These are phyloP conservation scores for Cercis canadensis DNA, from an alignment of 306 rosid genomes.

Conservation along the genomic window DNA sequence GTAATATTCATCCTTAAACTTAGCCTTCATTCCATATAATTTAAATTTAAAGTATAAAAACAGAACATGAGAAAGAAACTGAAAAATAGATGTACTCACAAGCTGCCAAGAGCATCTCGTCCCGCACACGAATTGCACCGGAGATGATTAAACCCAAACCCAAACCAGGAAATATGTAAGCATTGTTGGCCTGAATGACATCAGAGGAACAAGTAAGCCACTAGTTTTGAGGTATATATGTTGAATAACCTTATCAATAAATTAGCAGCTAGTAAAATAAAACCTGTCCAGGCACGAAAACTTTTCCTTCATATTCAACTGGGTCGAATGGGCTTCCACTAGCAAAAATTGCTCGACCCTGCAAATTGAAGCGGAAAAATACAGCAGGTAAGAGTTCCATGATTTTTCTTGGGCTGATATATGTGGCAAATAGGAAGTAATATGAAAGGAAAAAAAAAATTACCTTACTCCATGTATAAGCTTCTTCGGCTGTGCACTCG, in stretches of 20 bases:
- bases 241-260: slow-evolving; percentile 20
- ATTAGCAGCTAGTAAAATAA: not conserved
- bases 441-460: not conserved
- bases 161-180: slow-evolving; percentile 95
- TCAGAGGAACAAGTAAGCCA: slow-evolving; percentile 41
- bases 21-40: not conserved
- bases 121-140: slow-evolving; percentile 90
- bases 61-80: no score
- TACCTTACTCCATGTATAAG: slow-evolving; percentile 96
- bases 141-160: slow-evolving; percentile 97
- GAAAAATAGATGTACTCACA: slow-evolving; percentile 56
- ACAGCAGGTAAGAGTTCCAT: not conserved
- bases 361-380: slow-evolving; percentile 31
- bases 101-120: slow-evolving; percentile 97
- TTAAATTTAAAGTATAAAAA: not conserved
- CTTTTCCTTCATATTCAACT: slow-evolving; percentile 69
- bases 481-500: slow-evolving; percentile 98
- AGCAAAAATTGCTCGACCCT: slow-evolving; percentile 91
- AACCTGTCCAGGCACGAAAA: slow-evolving; percentile 95
- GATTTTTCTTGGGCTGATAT: slow-evolving; percentile 16
- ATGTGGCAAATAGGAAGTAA: not conserved
- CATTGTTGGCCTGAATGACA: slow-evolving; percentile 86
- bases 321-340: slow-evolving; percentile 97
- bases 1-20: slow-evolving; percentile 5
- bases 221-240: slow-evolving; percentile 3